A percentile compares a stretch with the other conserved stretches of the same genome.
phyloP scores from a whole-genome alignment of 768 basidiomycete genomes.

The Psilocybe tampanensis region DNA sequence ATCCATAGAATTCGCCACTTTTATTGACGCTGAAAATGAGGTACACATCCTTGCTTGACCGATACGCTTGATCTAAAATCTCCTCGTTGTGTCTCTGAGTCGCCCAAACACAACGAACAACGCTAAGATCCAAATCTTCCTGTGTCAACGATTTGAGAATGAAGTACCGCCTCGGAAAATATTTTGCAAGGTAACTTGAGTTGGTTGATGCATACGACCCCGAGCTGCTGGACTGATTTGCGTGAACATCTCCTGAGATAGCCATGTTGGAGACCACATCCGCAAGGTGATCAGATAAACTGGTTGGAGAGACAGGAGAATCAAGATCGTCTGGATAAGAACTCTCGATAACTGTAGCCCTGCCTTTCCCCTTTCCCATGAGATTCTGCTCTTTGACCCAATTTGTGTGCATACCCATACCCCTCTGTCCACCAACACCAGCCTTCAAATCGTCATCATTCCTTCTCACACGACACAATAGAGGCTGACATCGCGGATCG shows the following conservation, averaged over 20 bases:
- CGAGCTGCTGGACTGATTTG: slow-evolving; percentile 55
- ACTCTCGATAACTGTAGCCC: slow-evolving; percentile 19
- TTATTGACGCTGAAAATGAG: slow-evolving; percentile 94
- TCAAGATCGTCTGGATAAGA: slow-evolving; percentile 21
- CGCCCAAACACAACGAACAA: slow-evolving; percentile 82
- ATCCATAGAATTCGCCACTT: slow-evolving; percentile 93
- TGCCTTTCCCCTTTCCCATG: slow-evolving; percentile 30
- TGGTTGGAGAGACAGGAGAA: slow-evolving; percentile 22
- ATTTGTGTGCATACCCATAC: slow-evolving; percentile 79
- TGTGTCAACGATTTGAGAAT: slow-evolving; percentile 89
- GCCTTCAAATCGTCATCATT: slow-evolving; percentile 85
- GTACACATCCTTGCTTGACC: slow-evolving; percentile 87
- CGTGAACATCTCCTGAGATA: slow-evolving; percentile 26
- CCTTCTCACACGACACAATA: slow-evolving; percentile 83
- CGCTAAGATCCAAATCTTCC: slow-evolving; percentile 81
- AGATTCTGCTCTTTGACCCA: slow-evolving; percentile 72
- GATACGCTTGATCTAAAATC: slow-evolving; percentile 88
- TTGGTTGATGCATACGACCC: slow-evolving; percentile 79
- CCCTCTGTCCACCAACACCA: slow-evolving; percentile 91
- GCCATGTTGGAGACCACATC: slow-evolving; percentile 30
- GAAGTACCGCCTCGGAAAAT: slow-evolving; percentile 91
- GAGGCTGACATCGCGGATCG: slow-evolving; percentile 71
- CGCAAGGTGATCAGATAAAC: slow-evolving; percentile 27
- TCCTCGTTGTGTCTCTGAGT: slow-evolving; percentile 94
- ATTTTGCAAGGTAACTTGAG: slow-evolving; percentile 72